Evolutionary conservation across 1,284 basidiomycete genomes (phyloP).

Genomic region (Malassezia nana): DNA sequence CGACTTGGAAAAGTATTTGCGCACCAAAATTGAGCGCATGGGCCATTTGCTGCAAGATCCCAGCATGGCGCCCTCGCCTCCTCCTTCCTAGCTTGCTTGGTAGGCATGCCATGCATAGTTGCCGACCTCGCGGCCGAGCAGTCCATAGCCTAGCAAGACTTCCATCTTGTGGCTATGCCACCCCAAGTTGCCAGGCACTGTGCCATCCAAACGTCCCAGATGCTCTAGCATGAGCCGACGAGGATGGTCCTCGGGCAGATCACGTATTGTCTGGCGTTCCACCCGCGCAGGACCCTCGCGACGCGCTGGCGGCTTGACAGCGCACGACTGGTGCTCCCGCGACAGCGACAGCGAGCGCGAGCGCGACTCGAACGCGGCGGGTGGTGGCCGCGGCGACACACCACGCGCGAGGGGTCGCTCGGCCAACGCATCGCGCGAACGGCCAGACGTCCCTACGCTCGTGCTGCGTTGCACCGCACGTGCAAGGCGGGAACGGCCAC

Average conservation of each 20-base stretch:
- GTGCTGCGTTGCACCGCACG: not conserved
- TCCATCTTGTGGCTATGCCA: slow-evolving; percentile 98
- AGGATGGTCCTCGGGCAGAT: slow-evolving; percentile 58
- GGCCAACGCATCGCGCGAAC: not conserved
- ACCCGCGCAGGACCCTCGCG: slow-evolving; percentile 2
- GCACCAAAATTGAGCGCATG: slow-evolving; percentile 92
- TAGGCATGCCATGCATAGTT: slow-evolving; percentile 57
- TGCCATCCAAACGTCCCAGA: slow-evolving; percentile 71
- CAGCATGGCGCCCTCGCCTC: no score
- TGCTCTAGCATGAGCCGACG: slow-evolving; percentile 61
- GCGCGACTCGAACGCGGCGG: slow-evolving; percentile 6
- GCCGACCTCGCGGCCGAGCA: slow-evolving; percentile 82
- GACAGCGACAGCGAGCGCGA: slow-evolving; percentile 31
- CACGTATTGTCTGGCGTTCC: slow-evolving; percentile 52
- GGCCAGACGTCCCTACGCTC: not conserved
- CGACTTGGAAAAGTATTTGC: slow-evolving; percentile 87
- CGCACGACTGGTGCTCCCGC: slow-evolving; percentile 18
- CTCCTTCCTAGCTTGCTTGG: slow-evolving; percentile 4
- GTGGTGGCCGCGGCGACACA: not conserved
- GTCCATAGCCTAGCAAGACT: slow-evolving; percentile 76
- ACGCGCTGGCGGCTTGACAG: slow-evolving; percentile 6
- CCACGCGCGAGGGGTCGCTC: not conserved
- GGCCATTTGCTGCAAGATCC: slow-evolving; percentile 73
- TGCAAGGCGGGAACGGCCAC: not conserved
- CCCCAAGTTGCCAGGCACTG: slow-evolving; percentile 76